Percentiles rank a stretch among this genome's conserved stretches.
Evolutionary conservation across 139 green algal species (phyloP).

Genomic region (Diplosphaera chodatii): DNA sequence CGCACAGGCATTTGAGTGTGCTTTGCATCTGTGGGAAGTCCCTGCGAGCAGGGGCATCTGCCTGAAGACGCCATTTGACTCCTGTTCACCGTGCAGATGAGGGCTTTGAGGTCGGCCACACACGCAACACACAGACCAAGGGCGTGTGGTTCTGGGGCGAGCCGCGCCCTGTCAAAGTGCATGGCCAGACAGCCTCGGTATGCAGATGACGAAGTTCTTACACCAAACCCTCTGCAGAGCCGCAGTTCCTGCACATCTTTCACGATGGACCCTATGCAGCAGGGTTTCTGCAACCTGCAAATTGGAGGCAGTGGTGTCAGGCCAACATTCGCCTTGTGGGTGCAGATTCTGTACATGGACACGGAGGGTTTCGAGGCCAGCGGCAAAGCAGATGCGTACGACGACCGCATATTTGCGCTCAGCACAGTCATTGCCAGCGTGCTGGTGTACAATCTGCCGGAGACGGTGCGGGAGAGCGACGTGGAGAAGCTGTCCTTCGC

Average conservation of each 20-base stretch:
- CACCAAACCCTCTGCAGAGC: no score
- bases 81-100: slow-evolving; percentile 37
- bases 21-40: no score
- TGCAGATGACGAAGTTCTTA: no score
- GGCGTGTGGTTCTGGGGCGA: slow-evolving; percentile 90
- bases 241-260: no score
- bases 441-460: slow-evolving; percentile 88
- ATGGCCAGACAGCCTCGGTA: neutral
- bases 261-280: no score
- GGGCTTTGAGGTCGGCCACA: slow-evolving; percentile 89
- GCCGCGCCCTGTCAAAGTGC: slow-evolving; percentile 28
- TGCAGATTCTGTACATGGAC: slow-evolving; percentile 79
- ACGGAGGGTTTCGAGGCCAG: slow-evolving; percentile 92
- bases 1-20: no score
- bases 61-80: neutral
- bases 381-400: slow-evolving; percentile 81
- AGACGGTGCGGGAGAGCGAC: slow-evolving; percentile 81
- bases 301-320: no score
- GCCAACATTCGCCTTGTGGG: no score
- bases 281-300: no score
- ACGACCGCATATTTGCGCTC: slow-evolving; percentile 93
- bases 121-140: slow-evolving; percentile 84
- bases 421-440: slow-evolving; percentile 62
- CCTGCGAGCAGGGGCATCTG: no score
- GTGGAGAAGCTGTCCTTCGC: slow-evolving; percentile 89